These are phyloP conservation scores for Suillus brevipes DNA, from an alignment of 768 basidiomycete species.

Conservation along the genomic window DNA sequence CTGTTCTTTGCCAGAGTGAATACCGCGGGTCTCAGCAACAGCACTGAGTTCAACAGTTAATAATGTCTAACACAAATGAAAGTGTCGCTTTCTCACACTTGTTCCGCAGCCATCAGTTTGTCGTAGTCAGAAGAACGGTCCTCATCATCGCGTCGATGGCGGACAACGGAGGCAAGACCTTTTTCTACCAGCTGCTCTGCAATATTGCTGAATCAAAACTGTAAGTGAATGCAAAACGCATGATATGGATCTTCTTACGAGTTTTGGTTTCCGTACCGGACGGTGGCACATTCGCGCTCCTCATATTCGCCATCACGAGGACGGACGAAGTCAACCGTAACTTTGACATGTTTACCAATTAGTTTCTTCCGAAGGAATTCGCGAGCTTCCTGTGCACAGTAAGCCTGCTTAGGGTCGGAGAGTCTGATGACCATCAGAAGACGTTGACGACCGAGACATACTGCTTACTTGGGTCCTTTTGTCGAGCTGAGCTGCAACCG, in stretches of 20 bases:
- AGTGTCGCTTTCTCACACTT: conserved; percentile 58
- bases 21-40: conserved; percentile 70
- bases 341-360: conserved; percentile 85
- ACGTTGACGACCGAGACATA: neutral
- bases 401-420: conserved; percentile 82
- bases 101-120: conserved; percentile 93
- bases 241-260: conserved; percentile 46
- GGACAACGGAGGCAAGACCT: conserved; percentile 84
- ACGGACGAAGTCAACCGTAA: conserved; percentile 87
- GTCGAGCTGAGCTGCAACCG: conserved; percentile 88
- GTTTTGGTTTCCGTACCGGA: conserved; percentile 81
- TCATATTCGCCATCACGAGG: conserved; percentile 93
- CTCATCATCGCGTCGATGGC: conserved; percentile 94
- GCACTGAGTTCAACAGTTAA: conserved; percentile 52
- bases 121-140: conserved; percentile 96
- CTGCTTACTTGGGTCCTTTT: conserved; percentile 72
- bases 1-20: conserved; percentile 92
- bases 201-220: conserved; percentile 60
- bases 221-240: conserved; percentile 10
- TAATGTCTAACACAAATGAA: neutral
- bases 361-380: conserved; percentile 91
- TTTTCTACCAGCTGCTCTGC: conserved; percentile 94
- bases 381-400: conserved; percentile 87
- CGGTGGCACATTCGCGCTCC: conserved; percentile 87
- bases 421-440: conserved; percentile 46